Percentiles rank a stretch among this genome's conserved stretches.
These are phyloP conservation scores for Komagataella pseudopastoris DNA, from an alignment of 805 yeast genomes.

Conservation along the genomic window DNA sequence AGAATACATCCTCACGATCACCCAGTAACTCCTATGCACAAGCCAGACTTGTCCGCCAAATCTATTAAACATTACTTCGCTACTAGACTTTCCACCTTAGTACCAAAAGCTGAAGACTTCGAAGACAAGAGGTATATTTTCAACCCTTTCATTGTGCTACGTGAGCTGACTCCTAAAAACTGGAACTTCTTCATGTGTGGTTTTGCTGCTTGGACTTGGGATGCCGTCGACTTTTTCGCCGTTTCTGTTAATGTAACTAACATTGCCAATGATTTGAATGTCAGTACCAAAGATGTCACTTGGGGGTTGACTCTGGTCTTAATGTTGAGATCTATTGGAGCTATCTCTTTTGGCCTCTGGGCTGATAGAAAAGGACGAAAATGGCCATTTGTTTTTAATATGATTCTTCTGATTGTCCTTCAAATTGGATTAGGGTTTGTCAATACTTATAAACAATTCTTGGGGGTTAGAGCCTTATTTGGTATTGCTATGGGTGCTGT, in stretches of 20 bases:
- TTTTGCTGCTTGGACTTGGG: slow-evolving; percentile 50
- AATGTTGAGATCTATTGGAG: slow-evolving; percentile 59
- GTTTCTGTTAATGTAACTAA: slow-evolving; percentile 35
- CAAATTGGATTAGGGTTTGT: slow-evolving; percentile 58
- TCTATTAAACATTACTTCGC: slow-evolving; percentile 22
- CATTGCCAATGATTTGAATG: slow-evolving; percentile 31
- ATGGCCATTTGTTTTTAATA: slow-evolving; percentile 37
- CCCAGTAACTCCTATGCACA: slow-evolving; percentile 2
- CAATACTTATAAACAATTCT: slow-evolving; percentile 37
- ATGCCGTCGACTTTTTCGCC: slow-evolving; percentile 50
- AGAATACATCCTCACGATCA: not conserved
- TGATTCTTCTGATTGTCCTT: slow-evolving; percentile 30
- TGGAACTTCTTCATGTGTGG: slow-evolving; percentile 46
- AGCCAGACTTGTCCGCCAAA: slow-evolving; percentile 16
- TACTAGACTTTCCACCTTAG: slow-evolving; percentile 35
- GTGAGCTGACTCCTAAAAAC: slow-evolving; percentile 31
- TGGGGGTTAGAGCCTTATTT: slow-evolving; percentile 49
- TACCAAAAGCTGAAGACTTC: slow-evolving; percentile 28
- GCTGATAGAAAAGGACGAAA: slow-evolving; percentile 53
- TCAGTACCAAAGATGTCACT: slow-evolving; percentile 34
- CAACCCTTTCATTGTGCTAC: slow-evolving; percentile 53
- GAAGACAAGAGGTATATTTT: slow-evolving; percentile 13
- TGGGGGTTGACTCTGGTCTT: slow-evolving; percentile 60
- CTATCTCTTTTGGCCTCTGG: slow-evolving; percentile 41
- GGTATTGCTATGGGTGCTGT: slow-evolving; percentile 50